Percentiles rank a stretch among this genome's conserved stretches.
phyloP scores from a whole-genome alignment of 371 early-diverging fungal species.

The Mucor plumbeus region DNA sequence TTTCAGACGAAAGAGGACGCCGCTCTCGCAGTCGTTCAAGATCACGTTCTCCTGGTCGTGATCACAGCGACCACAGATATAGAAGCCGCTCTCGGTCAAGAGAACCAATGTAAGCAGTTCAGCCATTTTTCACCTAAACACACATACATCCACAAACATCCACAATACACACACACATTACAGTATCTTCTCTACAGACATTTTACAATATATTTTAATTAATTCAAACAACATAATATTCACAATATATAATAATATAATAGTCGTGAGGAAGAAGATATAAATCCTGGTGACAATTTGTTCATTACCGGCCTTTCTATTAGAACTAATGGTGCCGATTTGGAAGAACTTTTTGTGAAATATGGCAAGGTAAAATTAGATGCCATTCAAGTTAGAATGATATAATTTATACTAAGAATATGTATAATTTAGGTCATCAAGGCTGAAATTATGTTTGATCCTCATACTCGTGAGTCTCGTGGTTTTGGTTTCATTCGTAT shows the following conservation, averaged over 20 bases:
- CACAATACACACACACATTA: conserved; percentile 6
- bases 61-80: conserved; percentile 50
- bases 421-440: conserved; percentile 58
- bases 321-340: conserved; percentile 64
- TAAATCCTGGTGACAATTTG: conserved; percentile 80
- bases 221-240: conserved; percentile 13
- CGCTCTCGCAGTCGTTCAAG: conserved; percentile 52
- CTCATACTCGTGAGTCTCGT: conserved; percentile 82
- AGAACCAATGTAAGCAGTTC: conserved; percentile 39
- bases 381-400: too few species aligned
- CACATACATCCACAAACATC: neutral
- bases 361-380: conserved; percentile 66
- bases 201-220: neutral
- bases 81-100: conserved; percentile 57
- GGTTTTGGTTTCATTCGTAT: conserved; percentile 88
- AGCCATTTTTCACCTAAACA: conserved; percentile 7
- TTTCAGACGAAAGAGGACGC: conserved; percentile 51
- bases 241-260: neutral
- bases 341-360: conserved; percentile 76
- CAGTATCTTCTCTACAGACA: neutral
- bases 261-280: conserved; percentile 37
- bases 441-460: conserved; percentile 79
- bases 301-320: conserved; percentile 76
- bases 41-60: conserved; percentile 55
- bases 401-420: neutral